Conservation (phyloP, 257 asterid species). For the Fraxinus americana region DNA sequence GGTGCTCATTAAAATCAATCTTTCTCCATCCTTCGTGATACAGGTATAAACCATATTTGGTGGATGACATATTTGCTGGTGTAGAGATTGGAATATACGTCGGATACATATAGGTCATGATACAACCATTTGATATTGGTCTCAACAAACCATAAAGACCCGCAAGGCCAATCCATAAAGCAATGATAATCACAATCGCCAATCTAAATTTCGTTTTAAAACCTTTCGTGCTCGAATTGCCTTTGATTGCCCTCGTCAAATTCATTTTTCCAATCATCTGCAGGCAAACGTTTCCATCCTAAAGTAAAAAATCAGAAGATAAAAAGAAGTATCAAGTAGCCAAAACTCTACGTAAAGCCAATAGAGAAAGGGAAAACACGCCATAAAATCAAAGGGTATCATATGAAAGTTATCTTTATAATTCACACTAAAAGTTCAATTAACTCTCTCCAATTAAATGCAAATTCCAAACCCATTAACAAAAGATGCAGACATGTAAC, state of each 20-base stretch:
- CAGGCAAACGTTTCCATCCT: conserved; percentile 31
- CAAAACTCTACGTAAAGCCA: not conserved
- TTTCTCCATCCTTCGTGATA: conserved; percentile 96
- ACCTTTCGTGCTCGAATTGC: conserved; percentile 36
- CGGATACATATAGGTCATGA: conserved; percentile 98
- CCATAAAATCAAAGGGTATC: not conserved
- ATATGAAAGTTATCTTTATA: not conserved
- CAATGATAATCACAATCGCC: conserved; percentile 45
- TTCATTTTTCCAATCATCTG: conserved; percentile 31
- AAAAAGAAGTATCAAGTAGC: conserved; percentile 19
- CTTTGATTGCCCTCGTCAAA: conserved; percentile 25
- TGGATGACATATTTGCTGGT: conserved; percentile 56
- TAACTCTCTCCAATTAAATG: conserved; percentile 7
- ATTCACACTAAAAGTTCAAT: conserved; percentile 14
- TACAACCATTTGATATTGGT: conserved; percentile 86
- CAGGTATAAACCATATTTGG: conserved; percentile 68
- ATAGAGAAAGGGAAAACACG: not conserved
- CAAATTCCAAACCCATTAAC: conserved; percentile 10
- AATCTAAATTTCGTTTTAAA: conserved; percentile 49
- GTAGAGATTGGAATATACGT: conserved; percentile 80
- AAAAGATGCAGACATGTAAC: not conserved
- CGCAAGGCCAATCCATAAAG: conserved; percentile 56
- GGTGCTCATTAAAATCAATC: conserved; percentile 72
- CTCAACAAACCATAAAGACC: conserved; percentile 61
- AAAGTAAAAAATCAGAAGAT: conserved; percentile 14